phyloP scores from a whole-genome alignment of 352 stramenopile species.

The Phytophthora idaei region DNA sequence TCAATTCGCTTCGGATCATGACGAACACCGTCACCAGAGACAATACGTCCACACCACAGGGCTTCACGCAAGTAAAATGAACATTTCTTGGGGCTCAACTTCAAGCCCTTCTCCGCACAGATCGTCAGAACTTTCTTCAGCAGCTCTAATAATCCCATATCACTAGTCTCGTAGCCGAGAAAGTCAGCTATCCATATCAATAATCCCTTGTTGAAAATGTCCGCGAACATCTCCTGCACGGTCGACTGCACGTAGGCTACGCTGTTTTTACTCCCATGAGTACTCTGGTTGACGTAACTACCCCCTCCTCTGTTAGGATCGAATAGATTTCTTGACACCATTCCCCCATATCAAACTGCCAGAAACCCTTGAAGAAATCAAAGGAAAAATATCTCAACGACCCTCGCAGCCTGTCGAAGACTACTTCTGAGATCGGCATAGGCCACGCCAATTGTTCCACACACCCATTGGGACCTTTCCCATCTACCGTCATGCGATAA shows the following conservation, averaged over 20 bases:
- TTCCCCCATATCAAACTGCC: constrained; percentile 15
- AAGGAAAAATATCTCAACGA: constrained; percentile 18
- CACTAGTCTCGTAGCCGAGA: constrained; percentile 1
- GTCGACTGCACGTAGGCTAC: constrained; percentile 20
- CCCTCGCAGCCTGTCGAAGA: constrained; percentile 9
- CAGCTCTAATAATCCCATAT: not conserved
- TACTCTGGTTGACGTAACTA: constrained; percentile 18
- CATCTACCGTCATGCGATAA: constrained; percentile 18
- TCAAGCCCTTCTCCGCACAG: constrained; percentile 10
- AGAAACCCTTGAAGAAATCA: constrained; percentile 25
- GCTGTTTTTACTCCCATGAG: constrained; percentile 22
- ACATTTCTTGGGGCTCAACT: constrained; percentile 15
- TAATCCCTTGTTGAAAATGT: constrained; percentile 23
- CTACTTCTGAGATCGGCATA: constrained; percentile 16
- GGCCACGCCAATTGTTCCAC: constrained; percentile 17
- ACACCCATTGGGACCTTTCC: constrained; percentile 5
- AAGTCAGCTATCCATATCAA: constrained; percentile 24
- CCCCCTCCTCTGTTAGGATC: constrained; percentile 18
- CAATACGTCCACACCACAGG: constrained; percentile 13
- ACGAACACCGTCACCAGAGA: constrained; percentile 13
- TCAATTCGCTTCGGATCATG: not conserved
- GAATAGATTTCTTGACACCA: constrained; percentile 15
- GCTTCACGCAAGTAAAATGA: constrained; percentile 12
- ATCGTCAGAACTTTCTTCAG: constrained; percentile 10
- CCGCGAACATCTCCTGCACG: constrained; percentile 21